Percentiles rank a stretch among this genome's conserved stretches.
Conservation (phyloP, 768 basidiomycete species). For the Crepidotus variabilis region DNA sequence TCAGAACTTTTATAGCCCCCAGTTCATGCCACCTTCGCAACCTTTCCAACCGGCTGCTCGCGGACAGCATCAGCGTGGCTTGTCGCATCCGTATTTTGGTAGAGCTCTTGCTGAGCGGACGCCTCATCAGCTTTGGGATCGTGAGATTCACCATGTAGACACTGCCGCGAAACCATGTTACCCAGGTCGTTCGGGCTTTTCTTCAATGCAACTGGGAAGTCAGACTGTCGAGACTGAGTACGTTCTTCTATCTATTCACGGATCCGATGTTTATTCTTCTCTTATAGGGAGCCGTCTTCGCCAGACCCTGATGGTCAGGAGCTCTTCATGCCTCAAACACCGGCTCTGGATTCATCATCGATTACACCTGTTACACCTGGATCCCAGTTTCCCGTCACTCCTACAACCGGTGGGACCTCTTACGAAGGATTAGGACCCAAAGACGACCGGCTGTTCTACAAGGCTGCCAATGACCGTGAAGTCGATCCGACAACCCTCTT, state of each 20-base stretch:
- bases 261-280: not conserved
- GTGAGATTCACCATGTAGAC: not conserved
- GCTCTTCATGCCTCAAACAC: conserved; percentile 38
- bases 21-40: not conserved
- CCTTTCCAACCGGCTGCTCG: not conserved
- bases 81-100: not conserved
- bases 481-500: conserved; percentile 71
- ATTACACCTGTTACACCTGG: conserved; percentile 48
- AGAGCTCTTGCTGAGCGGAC: not conserved
- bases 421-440: conserved; percentile 22
- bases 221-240: too few species aligned
- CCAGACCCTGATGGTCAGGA: not conserved
- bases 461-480: conserved; percentile 29
- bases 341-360: conserved; percentile 43
- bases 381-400: conserved; percentile 47
- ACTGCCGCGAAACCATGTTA: not conserved
- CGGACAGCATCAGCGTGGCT: not conserved
- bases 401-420: conserved; percentile 33
- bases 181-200: not conserved
- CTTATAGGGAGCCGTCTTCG: not conserved
- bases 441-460: conserved; percentile 11
- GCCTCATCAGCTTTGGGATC: not conserved
- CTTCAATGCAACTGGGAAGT: too few species aligned
- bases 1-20: not conserved
- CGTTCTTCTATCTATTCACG: too few species aligned